phyloP scores from a whole-genome alignment of 2,329 filamentous ascomycete genomes.

The Pseudogymnoascus sp. region DNA sequence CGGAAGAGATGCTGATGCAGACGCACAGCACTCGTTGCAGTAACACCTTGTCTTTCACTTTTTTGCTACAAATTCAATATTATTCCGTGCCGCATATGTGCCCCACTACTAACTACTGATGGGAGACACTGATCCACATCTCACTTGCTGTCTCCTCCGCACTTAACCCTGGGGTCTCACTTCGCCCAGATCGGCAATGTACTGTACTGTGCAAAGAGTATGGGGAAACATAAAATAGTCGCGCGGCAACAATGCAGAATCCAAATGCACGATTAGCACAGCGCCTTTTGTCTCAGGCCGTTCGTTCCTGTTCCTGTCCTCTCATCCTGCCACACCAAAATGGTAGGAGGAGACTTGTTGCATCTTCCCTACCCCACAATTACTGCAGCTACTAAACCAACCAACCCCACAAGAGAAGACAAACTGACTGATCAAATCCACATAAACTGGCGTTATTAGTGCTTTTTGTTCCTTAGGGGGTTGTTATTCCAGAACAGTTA shows the following conservation, averaged over 20 bases:
- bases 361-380: slow-evolving; percentile 3
- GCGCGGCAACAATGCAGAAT: slow-evolving; percentile 5
- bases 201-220: background rate
- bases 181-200: background rate
- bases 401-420: background rate
- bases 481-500: background rate
- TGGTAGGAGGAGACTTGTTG: background rate
- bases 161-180: slow-evolving; percentile 5
- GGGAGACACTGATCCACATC: background rate
- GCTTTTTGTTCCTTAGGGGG: background rate
- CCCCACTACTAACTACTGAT: slow-evolving; percentile 1
- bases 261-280: background rate
- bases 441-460: background rate
- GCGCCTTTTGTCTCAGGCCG: background rate
- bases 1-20: slow-evolving; percentile 3
- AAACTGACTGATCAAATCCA: background rate
- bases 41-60: slow-evolving; percentile 3
- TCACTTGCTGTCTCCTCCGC: background rate
- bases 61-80: slow-evolving; percentile 8
- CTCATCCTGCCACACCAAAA: background rate
- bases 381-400: background rate
- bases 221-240: slow-evolving; percentile 2
- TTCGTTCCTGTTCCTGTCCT: background rate
- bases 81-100: slow-evolving; percentile 4
- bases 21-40: background rate